These are phyloP conservation scores for Populus simonii DNA, from an alignment of 345 rosid genomes.

Conservation along the genomic window DNA sequence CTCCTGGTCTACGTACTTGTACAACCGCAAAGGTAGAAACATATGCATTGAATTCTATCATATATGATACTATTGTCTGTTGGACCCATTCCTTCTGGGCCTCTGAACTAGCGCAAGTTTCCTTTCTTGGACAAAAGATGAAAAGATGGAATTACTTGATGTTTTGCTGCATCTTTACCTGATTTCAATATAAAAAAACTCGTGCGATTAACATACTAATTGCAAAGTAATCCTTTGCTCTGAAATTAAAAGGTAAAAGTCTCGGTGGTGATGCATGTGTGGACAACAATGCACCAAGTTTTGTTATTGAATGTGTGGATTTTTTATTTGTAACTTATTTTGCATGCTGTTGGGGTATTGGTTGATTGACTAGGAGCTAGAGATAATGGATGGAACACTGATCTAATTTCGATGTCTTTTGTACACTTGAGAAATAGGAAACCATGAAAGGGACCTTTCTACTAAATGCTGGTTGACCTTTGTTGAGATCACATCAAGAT, in stretches of 20 bases:
- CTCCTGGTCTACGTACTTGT: no score
- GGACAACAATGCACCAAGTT: no score
- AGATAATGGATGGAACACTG: slow-evolving; percentile 7
- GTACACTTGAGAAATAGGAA: neutral
- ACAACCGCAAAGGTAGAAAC: no score
- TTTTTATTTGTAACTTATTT: neutral
- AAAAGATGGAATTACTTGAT: no score
- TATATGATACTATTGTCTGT: no score
- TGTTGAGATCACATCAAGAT: neutral
- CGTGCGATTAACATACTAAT: neutral
- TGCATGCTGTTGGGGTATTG: neutral
- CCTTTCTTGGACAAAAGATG: no score
- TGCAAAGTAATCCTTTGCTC: neutral
- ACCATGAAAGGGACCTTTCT: slow-evolving; percentile 16
- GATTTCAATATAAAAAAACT: no score
- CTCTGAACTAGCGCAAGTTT: no score
- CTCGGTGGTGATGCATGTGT: neutral
- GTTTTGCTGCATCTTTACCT: neutral
- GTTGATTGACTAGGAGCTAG: neutral
- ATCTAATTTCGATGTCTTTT: neutral
- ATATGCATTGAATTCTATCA: no score
- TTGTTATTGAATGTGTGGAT: neutral
- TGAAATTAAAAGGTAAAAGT: neutral
- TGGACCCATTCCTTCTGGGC: no score
- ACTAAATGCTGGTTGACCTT: slow-evolving; percentile 16